Evolutionary conservation across 306 rosid genomes (phyloP), one percentile per base, ranked within the genome.

Genomic region (Quillaja saponaria): DNA sequence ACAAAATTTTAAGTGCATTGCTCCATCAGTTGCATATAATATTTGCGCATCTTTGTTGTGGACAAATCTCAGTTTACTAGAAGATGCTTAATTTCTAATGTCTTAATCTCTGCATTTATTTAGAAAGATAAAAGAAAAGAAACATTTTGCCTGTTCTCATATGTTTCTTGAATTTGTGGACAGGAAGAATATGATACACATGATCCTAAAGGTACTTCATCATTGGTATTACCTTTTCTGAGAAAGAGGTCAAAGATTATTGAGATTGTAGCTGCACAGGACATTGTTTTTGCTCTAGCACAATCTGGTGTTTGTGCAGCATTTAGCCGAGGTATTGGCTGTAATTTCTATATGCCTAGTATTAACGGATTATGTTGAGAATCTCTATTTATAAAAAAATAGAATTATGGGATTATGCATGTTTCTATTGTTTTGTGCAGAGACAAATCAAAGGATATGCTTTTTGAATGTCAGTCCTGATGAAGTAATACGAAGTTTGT

Each of bases 381-480:
- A 25, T 25, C 31, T 61, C 48, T 15, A 31, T 55, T 40, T 50
- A 68, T 20, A 46, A 33, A 54, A 56, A 66, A 78, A 40, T 73
- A 31, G 58, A 74, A n/a, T 0, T 55, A 31, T 47, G 53, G 41
- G 47, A 47, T 56, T 47, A 7, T 46, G 54, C 47, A 6, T 58
- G 42, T 55, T 67, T 81, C 51, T 31, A 39, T 52, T 68, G 53
- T 48, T 67, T 55, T 74, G 66, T 82, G 82, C 97, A 94, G 99
- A 94, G 82, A 83, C 86, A 57, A 87, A 94, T 71, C 82, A 85
- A 80, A 71, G 95, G 83, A 87, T 94, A 85, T 94, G 97, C 82
- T 94, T 94, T 74, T 75, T 94, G 79, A 94, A 94, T 39, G 95
- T 94, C 67, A 94, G 97, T 71, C 96, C 96, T 1, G 99, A 94